A percentile compares a stretch with the other conserved stretches of the same genome.
phyloP scores from a whole-genome alignment of 352 stramenopile genomes.

The Phytophthora europaea region DNA sequence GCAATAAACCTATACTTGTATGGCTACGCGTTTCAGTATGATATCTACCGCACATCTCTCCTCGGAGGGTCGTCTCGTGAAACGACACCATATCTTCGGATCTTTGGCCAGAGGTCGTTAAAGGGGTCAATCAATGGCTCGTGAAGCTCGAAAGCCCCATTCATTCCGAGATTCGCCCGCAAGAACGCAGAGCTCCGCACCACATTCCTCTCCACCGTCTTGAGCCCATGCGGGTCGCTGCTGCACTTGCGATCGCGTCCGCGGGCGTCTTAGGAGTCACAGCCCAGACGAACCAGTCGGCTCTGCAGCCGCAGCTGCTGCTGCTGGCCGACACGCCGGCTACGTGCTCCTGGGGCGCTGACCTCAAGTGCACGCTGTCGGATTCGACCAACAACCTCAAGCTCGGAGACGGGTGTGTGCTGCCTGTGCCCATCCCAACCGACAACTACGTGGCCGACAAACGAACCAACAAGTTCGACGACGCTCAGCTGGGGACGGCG shows the following conservation, averaged over 20 bases:
- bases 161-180: not conserved
- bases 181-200: not conserved
- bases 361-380: not conserved
- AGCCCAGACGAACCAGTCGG: not conserved
- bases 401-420: slow-evolving; percentile 1
- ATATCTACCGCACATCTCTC: no score
- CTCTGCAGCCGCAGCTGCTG: not conserved
- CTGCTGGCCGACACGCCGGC: not conserved
- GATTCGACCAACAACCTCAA: slow-evolving; percentile 1
- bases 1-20: no score
- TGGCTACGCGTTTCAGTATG: no score
- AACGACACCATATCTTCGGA: not conserved
- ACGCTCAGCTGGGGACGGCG: not conserved
- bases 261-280: not conserved
- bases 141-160: not conserved
- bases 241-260: not conserved
- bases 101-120: not conserved
- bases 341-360: not conserved
- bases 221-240: not conserved
- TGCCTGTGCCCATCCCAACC: slow-evolving; percentile 43
- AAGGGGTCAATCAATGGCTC: not conserved
- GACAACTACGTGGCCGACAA: slow-evolving; percentile 62
- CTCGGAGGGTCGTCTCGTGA: not conserved
- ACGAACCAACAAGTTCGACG: slow-evolving; percentile 37
- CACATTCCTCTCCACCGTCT: not conserved